Base-by-base conservation (phyloP, 345 rosid genomes). In the Hirschfeldia incana region DNA sequence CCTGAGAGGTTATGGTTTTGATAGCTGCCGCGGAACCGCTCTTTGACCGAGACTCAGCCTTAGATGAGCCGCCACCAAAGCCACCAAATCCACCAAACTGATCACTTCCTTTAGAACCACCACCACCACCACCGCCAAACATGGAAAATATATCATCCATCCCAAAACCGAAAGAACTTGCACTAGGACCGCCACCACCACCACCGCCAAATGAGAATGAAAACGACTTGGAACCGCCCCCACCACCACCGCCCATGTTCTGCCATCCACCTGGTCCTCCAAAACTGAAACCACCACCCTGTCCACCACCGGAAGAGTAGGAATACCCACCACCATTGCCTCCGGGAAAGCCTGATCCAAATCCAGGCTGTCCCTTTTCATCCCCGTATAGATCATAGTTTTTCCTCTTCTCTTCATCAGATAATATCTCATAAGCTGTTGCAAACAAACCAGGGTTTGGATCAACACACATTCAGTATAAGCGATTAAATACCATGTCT, bases 391-490 rank as follows among this genome's bases (percentile, higher is more conserved):
- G 77, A 69, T 95, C 97, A 83, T 91, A 93, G 74, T 91, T 90
- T 83, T 91, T 95, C 74, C 89, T 87, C 86, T 91, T 95, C 82
- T 89, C 87, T 80, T 95, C 93, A 64, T 95, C 97, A 33, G 97
- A 91, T 72, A 93, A 84, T 69, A 95, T 88, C 74, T 95, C 99
- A 82, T 95, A 95, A 7, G 99, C 97, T 95, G 89, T 80, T 16
- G 75, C 78, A 80, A 69, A 83, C 78, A 61, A 32, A 72, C 11
- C 27, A 68, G 0, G 51, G 63, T 76, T 70, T 12, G 62, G 42
- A 62, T 51, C 15, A 60, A 12, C 26, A 67, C 0, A 58, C 11
- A 9, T 30, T 7, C 67, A 7, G 42, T 36, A 7, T 1, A 36
- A 62, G 28, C 3, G n/a, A 42, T 11, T 42, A 7, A 36, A 29